phyloP scores from a whole-genome alignment of 2,329 filamentous ascomycete genomes.

The Chrysoporthe cubensis region DNA sequence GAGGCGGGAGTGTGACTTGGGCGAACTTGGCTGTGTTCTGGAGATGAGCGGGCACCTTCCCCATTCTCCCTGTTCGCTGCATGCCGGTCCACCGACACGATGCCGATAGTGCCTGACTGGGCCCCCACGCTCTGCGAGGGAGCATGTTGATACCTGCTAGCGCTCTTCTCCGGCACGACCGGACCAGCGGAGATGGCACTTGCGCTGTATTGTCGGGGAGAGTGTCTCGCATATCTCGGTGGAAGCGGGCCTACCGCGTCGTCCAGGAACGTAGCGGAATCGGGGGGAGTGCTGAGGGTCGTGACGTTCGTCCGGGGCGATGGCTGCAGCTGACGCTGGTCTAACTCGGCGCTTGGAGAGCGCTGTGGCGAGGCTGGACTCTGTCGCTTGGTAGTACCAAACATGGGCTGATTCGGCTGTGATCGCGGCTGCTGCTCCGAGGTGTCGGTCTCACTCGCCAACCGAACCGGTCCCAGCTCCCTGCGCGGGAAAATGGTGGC shows the following conservation, averaged over 20 bases:
- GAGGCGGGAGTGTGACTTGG: constrained; percentile 54
- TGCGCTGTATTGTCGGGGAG: constrained; percentile 21
- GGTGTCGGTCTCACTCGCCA: constrained; percentile 8
- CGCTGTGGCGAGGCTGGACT: constrained; percentile 31
- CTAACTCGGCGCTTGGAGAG: constrained; percentile 29
- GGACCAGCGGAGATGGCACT: constrained; percentile 19
- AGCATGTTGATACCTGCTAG: constrained; percentile 32
- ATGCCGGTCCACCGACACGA: constrained; percentile 45
- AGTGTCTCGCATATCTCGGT: constrained; percentile 30
- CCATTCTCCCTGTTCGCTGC: constrained; percentile 40
- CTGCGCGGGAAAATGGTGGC: constrained; percentile 12
- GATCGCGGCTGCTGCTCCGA: constrained; percentile 15
- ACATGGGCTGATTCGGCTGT: constrained; percentile 31
- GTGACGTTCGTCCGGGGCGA: constrained; percentile 40
- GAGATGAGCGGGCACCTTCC: constrained; percentile 31
- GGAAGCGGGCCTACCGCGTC: constrained; percentile 41
- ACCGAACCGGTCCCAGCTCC: constrained; percentile 17
- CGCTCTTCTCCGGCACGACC: constrained; percentile 35
- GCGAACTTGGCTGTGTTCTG: constrained; percentile 35
- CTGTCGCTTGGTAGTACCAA: constrained; percentile 31
- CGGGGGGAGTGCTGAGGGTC: constrained; percentile 38
- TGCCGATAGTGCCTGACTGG: constrained; percentile 40
- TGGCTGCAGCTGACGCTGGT: constrained; percentile 20
- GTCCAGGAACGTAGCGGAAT: constrained; percentile 38
- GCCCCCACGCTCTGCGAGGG: constrained; percentile 10